Conservation (phyloP, 2,329 filamentous ascomycete genomes). For the Purpureocillium lavendulum region DNA sequence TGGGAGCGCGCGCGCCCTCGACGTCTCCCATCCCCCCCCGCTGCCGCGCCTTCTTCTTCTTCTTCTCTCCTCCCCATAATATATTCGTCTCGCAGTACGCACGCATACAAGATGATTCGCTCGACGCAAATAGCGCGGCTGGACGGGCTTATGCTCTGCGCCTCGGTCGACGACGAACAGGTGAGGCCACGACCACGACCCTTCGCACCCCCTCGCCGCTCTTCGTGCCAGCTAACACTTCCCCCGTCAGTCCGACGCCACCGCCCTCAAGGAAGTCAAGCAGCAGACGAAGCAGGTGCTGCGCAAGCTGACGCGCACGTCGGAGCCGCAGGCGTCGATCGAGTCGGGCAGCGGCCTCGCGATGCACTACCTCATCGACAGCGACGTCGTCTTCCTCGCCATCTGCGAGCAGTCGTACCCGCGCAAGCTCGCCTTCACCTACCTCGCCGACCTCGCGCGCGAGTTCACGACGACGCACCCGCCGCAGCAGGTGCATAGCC, state of each 20-base stretch:
- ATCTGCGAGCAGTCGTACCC: conserved; percentile 92
- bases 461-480: conserved; percentile 89
- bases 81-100: too few species aligned
- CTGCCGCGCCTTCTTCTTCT: too few species aligned
- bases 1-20: too few species aligned
- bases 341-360: conserved; percentile 75
- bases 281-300: conserved; percentile 84
- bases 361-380: conserved; percentile 82
- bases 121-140: conserved; percentile 92
- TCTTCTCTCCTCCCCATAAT: conserved; percentile 1
- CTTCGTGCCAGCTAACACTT: background rate
- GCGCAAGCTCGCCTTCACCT: conserved; percentile 96
- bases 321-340: conserved; percentile 85
- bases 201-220: conserved; percentile 1
- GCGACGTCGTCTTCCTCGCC: conserved; percentile 82
- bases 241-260: conserved; percentile 48
- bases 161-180: conserved; percentile 87
- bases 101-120: conserved; percentile 62
- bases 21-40: too few species aligned
- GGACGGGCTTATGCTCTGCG: conserved; percentile 91
- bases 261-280: conserved; percentile 79
- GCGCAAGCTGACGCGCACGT: conserved; percentile 78
- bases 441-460: conserved; percentile 82
- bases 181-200: conserved; percentile 15
- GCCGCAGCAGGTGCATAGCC: conserved; percentile 61